Percentiles rank a stretch among this genome's conserved stretches.
Evolutionary conservation across 176 grass and related monocot species (phyloP).

Genomic region (Aegilops sharonensis): DNA sequence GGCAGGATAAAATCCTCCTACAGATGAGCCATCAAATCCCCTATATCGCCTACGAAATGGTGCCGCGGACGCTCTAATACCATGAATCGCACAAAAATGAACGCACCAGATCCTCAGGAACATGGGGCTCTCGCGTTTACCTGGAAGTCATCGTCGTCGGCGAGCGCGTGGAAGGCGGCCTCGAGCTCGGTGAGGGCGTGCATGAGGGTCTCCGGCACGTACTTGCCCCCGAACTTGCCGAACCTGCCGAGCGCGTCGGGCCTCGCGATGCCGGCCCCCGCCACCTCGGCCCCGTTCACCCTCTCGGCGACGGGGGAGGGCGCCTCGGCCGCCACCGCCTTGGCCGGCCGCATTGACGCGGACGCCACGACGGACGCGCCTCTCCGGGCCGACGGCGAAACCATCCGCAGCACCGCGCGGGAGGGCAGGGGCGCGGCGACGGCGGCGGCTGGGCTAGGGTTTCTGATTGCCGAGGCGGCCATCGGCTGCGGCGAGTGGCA

Average conservation of each 20-base stretch:
- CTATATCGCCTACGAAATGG: not conserved
- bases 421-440: not conserved
- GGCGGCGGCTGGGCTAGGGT: conserved; percentile 42
- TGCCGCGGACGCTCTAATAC: not conserved
- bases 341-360: conserved; percentile 34
- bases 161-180: conserved; percentile 66
- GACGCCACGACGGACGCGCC: not conserved
- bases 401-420: not conserved
- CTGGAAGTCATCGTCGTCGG: conserved; percentile 74
- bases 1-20: not conserved
- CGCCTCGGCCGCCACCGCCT: conserved; percentile 38
- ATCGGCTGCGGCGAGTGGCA: conserved; percentile 18
- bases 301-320: not conserved
- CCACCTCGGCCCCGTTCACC: conserved; percentile 19
- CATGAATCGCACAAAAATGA: not conserved
- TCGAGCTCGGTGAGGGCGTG: conserved; percentile 83
- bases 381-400: not conserved
- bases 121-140: not conserved
- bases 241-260: conserved; percentile 78
- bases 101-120: not conserved
- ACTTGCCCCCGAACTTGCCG: conserved; percentile 92
- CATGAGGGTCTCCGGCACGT: conserved; percentile 96
- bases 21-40: not conserved
- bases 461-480: conserved; percentile 45
- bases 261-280: conserved; percentile 10